Percentiles rank a stretch among this genome's conserved stretches.
Conservation (phyloP, 495 filamentous ascomycete genomes). For the Terfezia claveryi region DNA sequence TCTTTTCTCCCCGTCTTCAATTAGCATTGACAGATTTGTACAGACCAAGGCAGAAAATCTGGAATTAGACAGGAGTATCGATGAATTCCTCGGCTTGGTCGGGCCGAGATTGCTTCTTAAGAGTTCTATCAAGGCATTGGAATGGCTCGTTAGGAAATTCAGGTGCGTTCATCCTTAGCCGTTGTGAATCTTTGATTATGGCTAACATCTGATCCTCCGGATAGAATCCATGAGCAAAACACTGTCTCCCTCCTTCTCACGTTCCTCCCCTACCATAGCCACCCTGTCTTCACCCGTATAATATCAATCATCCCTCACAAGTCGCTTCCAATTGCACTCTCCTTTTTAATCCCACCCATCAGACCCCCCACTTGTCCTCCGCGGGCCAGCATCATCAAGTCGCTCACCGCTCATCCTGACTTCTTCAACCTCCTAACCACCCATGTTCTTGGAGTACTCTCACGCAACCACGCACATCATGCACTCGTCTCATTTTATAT, state of each 20-base stretch:
- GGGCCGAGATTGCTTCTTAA: constrained; percentile 55
- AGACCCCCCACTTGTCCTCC: constrained; percentile 49
- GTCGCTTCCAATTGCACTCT: constrained; percentile 31
- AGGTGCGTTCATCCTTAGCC: constrained; percentile 32
- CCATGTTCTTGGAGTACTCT: constrained; percentile 48
- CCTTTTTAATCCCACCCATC: constrained; percentile 68
- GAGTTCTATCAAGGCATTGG: constrained; percentile 70
- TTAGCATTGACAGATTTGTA: constrained; percentile 58
- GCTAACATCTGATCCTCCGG: constrained; percentile 17
- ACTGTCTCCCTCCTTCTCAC: constrained; percentile 56
- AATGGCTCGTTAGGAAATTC: constrained; percentile 86
- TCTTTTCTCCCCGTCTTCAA: constrained; percentile 82
- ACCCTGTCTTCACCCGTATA: constrained; percentile 60
- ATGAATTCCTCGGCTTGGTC: constrained; percentile 59
- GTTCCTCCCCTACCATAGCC: constrained; percentile 78
- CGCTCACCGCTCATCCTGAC: constrained; percentile 44
- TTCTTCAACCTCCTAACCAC: constrained; percentile 52
- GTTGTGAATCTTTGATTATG: not conserved
- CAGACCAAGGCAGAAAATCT: constrained; percentile 63
- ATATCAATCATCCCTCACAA: constrained; percentile 41
- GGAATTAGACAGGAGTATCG: constrained; percentile 52
- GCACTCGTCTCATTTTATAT: constrained; percentile 73
- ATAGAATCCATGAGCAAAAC: constrained; percentile 80
- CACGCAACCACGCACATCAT: constrained; percentile 45
- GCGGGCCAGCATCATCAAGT: constrained; percentile 56